phyloP scores from a whole-genome alignment of 163 green algal genomes.

The Prototheca wickerhamii region DNA sequence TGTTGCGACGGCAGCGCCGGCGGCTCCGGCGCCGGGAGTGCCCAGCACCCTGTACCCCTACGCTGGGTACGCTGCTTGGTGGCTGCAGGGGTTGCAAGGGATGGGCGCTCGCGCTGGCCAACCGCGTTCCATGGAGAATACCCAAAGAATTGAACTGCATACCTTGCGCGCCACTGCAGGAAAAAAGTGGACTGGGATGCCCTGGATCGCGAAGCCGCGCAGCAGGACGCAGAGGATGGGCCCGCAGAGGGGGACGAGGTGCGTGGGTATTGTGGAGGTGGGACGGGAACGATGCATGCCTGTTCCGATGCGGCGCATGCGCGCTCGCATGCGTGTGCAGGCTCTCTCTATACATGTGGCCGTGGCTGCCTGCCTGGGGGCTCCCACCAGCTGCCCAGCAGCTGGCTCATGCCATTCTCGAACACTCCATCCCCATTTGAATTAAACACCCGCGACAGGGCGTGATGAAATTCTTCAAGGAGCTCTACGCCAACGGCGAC shows the following conservation, averaged over 20 bases:
- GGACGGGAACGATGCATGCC: conserved; percentile 41
- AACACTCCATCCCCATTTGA: not conserved
- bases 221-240: conserved; percentile 63
- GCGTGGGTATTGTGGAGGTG: not conserved
- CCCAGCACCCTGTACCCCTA: conserved; percentile 7
- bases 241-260: conserved; percentile 77
- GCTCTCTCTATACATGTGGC: no score
- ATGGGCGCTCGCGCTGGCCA: not conserved
- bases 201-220: conserved; percentile 51
- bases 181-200: conserved; percentile 67
- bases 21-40: not conserved
- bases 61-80: conserved; percentile 10
- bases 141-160: no score
- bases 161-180: conserved; percentile 5
- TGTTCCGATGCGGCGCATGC: no score
- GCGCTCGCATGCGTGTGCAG: no score
- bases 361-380: no score
- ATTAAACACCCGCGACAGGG: conserved; percentile 14
- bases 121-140: no score
- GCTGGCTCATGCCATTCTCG: conserved; percentile 11
- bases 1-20: not conserved
- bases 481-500: conserved; percentile 81
- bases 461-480: conserved; percentile 74
- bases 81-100: not conserved
- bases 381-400: conserved; percentile 1